A percentile compares a stretch with the other conserved stretches of the same genome.
Conservation (phyloP, 352 stramenopile species). For the Phytophthora chlamydospora region DNA sequence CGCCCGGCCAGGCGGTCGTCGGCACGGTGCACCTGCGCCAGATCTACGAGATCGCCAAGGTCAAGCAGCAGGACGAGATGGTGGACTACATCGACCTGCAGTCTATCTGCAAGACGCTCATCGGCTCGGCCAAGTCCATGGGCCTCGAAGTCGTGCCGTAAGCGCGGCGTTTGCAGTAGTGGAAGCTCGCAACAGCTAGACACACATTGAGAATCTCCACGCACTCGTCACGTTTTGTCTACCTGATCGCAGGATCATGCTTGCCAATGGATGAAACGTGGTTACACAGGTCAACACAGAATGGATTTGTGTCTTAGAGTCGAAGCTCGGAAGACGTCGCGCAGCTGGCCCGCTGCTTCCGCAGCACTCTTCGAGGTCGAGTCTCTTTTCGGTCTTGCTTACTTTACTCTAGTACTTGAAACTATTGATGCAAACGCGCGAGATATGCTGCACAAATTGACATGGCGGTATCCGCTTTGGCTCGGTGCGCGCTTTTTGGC, state of each 20-base stretch:
- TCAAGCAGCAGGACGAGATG: constrained; percentile 96
- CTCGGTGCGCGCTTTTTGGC: constrained; percentile 10
- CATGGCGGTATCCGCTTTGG: constrained; percentile 21
- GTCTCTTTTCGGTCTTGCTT: constrained; percentile 20
- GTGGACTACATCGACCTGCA: constrained; percentile 92
- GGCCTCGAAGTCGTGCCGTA: constrained; percentile 87
- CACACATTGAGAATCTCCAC: constrained; percentile 29
- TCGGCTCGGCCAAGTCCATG: constrained; percentile 93
- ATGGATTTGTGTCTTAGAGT: constrained; percentile 21
- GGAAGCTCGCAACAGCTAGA: constrained; percentile 22
- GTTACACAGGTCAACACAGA: constrained; percentile 10
- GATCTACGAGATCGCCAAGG: constrained; percentile 98
- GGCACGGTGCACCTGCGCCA: constrained; percentile 93
- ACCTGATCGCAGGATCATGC: background rate
- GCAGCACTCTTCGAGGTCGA: constrained; percentile 15
- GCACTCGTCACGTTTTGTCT: constrained; percentile 13
- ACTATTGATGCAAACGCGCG: constrained; percentile 31
- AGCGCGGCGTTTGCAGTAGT: constrained; percentile 3
- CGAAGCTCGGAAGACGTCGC: constrained; percentile 19
- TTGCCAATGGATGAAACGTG: background rate
- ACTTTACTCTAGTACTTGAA: constrained; percentile 31
- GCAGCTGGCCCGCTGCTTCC: constrained; percentile 7
- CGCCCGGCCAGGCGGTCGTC: constrained; percentile 73
- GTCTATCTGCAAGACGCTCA: constrained; percentile 93
- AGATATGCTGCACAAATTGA: constrained; percentile 26